Conservation (phyloP, 1,139 yeast genomes). For the Suhomyces terraborum region DNA sequence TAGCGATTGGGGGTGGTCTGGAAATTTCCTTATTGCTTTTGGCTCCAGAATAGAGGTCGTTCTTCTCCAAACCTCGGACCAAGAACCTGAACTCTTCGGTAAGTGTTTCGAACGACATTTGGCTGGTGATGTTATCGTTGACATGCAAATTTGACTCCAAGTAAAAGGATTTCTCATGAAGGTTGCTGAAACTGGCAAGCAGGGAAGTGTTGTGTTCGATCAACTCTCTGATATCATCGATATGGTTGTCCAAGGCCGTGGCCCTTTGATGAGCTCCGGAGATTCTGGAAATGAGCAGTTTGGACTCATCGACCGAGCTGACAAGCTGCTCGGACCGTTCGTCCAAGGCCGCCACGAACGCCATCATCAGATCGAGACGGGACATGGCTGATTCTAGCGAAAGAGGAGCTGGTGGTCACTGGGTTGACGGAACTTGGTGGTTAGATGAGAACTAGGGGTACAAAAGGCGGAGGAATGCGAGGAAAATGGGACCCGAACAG, state of each 20-base stretch:
- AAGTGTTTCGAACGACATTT: conserved; percentile 53
- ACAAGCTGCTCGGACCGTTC: conserved; percentile 28
- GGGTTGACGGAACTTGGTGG: not conserved
- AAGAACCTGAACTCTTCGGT: conserved; percentile 40
- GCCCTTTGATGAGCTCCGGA: conserved; percentile 25
- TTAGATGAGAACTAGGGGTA: not conserved
- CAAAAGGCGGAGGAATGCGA: not conserved
- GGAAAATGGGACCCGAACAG: not conserved
- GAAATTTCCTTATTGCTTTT: not conserved
- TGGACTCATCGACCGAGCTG: conserved; percentile 27
- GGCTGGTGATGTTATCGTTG: conserved; percentile 41
- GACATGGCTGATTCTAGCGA: conserved; percentile 15
- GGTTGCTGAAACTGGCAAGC: conserved; percentile 31
- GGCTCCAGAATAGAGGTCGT: conserved; percentile 11
- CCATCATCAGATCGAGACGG: conserved; percentile 33
- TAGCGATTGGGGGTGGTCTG: not conserved
- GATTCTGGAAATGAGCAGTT: conserved; percentile 25
- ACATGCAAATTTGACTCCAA: conserved; percentile 37
- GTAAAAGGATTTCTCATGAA: conserved; percentile 36
- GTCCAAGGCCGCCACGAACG: conserved; percentile 36
- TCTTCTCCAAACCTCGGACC: conserved; percentile 17
- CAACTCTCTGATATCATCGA: conserved; percentile 32
- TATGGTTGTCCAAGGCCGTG: conserved; percentile 31
- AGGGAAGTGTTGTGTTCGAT: conserved; percentile 27
- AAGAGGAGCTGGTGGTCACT: not conserved